Conservation (phyloP, 129 eudicot species). For the Lactuca sativa region DNA sequence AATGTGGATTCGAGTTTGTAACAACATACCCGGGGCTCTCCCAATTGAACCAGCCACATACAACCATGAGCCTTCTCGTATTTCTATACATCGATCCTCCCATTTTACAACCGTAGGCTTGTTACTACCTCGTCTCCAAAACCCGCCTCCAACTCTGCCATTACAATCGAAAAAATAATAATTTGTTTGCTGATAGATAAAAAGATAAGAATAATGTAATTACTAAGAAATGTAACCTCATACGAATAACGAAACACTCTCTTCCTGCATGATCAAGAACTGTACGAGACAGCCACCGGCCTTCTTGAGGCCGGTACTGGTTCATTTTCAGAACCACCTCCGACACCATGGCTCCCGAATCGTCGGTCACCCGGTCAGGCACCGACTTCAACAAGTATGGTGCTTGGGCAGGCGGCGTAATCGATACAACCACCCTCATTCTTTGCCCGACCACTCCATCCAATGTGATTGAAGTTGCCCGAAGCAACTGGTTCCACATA, state of each 20-base stretch:
- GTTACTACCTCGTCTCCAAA: constrained; percentile 95
- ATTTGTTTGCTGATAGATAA: not conserved
- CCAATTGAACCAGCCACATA: constrained; percentile 82
- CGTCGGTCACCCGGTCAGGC: constrained; percentile 89
- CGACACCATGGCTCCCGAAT: constrained; percentile 90
- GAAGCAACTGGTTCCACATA: constrained; percentile 76
- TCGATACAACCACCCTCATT: constrained; percentile 54
- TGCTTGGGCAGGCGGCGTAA: constrained; percentile 97
- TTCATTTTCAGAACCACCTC: constrained; percentile 80
- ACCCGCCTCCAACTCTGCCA: constrained; percentile 69
- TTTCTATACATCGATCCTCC: constrained; percentile 74
- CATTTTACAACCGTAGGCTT: constrained; percentile 65
- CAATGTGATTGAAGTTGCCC: constrained; percentile 72
- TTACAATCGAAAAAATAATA: not conserved
- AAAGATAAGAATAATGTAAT: no score
- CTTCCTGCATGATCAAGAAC: constrained; percentile 92
- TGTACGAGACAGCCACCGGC: constrained; percentile 90
- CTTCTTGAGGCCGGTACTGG: constrained; percentile 91
- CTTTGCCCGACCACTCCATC: constrained; percentile 45
- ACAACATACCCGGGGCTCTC: constrained; percentile 71
- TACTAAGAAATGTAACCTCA: constrained; percentile 49
- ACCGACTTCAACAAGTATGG: constrained; percentile 83
- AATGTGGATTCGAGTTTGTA: constrained; percentile 11
- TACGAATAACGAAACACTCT: constrained; percentile 84
- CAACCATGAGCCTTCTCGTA: constrained; percentile 91